Evolutionary conservation across 768 basidiomycete genomes (phyloP).

Genomic region (Kwoniella pini): DNA sequence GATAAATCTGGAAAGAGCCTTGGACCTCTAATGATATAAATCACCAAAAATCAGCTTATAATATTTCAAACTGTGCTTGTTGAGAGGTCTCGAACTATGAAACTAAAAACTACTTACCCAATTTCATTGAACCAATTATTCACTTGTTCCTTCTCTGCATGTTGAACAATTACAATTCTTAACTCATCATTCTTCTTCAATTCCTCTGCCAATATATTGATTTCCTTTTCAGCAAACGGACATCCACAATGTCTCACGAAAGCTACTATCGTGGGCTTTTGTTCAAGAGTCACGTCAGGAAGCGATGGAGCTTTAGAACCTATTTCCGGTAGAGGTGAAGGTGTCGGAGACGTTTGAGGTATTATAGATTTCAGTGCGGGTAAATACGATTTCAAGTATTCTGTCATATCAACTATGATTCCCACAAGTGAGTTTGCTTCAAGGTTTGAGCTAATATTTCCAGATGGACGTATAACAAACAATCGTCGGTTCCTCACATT

Average conservation of each 20-base stretch:
- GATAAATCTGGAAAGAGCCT: background rate
- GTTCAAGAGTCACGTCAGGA: background rate
- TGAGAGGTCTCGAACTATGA: background rate
- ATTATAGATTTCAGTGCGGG: slow-evolving; percentile 11
- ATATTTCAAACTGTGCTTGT: background rate
- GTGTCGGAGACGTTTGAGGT: slow-evolving; percentile 6
- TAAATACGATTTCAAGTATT: slow-evolving; percentile 4
- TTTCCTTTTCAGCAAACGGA: slow-evolving; percentile 14
- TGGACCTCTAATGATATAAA: background rate
- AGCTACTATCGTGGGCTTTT: background rate
- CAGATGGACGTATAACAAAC: no score
- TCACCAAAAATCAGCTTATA: background rate
- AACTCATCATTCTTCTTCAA: background rate
- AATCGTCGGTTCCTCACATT: no score
- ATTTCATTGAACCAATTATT: slow-evolving; percentile 12
- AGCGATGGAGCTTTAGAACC: background rate
- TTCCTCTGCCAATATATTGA: slow-evolving; percentile 5
- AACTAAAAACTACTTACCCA: slow-evolving; percentile 1
- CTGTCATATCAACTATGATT: background rate
- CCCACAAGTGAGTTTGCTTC: no score
- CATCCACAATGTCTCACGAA: slow-evolving; percentile 18
- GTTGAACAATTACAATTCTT: slow-evolving; percentile 12
- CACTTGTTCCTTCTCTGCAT: slow-evolving; percentile 5
- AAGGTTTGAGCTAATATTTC: no score
- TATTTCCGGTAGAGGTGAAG: background rate